Base-by-base conservation (phyloP, 2,329 filamentous ascomycete species). In the Colletotrichum australisinense region DNA sequence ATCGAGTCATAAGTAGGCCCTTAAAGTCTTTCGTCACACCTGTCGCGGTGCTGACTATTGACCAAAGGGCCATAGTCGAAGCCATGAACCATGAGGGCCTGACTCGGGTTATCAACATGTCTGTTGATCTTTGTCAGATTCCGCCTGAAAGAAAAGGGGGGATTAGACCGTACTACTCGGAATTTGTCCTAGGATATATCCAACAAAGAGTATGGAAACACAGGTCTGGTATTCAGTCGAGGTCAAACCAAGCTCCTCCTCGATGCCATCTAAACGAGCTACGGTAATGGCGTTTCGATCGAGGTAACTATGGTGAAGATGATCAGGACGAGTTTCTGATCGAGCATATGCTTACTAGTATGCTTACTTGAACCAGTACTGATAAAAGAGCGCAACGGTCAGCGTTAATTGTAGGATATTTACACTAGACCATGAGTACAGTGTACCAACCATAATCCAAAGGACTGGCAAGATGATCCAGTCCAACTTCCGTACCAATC, bases 1-100 rank as follows among this genome's bases (percentile, higher is more conserved):
- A 79, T 1, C 83, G 78, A n/a, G 81, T 77, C 2, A 78, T 81
- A 14, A 84, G 69, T 4, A 85, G 76, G 26, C 77, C 75, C 3
- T 75, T 49, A 9, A 49, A 49, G 16, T 49, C 42, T 49, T 49
- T 49, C 8, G 19, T 49, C 16, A 49, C 19, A 19, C 42, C 42
- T n/a, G 42, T 49, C 42, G n/a, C 19, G 42, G 42, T 19, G 19
- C 42, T 49, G 16, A 49, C 42, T 9, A 49, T 49, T 49, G 42
- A 49, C 42, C 42, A 49, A n/a, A 49, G 42, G 19, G 42, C 42
- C 42, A 49, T 49, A n/a, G 42, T n/a, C 6, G 42, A 49, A n/a
- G 42, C 42, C 42, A 49, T n/a, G 19, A 49, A 49, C 42, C 16
- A 4, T 19, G 42, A 49, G 5, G 42, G 42, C 8, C 42, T 49